A percentile compares a stretch with the other conserved stretches of the same genome.
Conservation (phyloP, 768 basidiomycete species). For the Calocybe cyanea region DNA sequence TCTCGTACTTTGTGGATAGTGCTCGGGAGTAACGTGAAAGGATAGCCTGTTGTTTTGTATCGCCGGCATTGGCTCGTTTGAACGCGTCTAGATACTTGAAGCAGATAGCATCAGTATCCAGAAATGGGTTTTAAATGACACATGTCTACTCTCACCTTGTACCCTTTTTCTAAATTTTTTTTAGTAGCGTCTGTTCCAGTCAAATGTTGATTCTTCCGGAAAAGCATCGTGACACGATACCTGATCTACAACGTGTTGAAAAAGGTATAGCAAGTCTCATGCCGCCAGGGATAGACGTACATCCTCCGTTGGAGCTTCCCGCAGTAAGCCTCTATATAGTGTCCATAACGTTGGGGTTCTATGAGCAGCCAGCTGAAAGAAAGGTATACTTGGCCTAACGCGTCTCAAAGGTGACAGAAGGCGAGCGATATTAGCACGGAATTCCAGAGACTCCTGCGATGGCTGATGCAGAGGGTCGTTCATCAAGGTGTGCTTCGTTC, state of each 20-base stretch:
- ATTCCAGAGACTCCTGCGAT: slow-evolving; percentile 35
- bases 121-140: slow-evolving; percentile 51
- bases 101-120: neutral
- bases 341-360: slow-evolving; percentile 74
- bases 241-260: slow-evolving; percentile 41
- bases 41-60: slow-evolving; percentile 39
- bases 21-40: slow-evolving; percentile 57
- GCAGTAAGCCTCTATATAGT: slow-evolving; percentile 68
- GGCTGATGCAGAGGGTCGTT: slow-evolving; percentile 4
- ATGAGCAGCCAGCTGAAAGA: slow-evolving; percentile 69
- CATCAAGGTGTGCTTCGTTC: too few species aligned
- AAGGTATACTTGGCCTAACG: slow-evolving; percentile 57
- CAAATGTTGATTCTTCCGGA: slow-evolving; percentile 45
- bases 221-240: slow-evolving; percentile 51
- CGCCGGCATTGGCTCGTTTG: slow-evolving; percentile 47
- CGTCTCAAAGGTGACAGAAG: slow-evolving; percentile 57
- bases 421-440: slow-evolving; percentile 48
- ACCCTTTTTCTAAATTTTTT: slow-evolving; percentile 42
- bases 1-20: slow-evolving; percentile 47
- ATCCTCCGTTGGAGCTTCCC: slow-evolving; percentile 48
- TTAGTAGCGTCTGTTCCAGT: slow-evolving; percentile 53
- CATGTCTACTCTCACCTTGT: slow-evolving; percentile 55
- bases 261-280: neutral
- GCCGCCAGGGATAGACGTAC: slow-evolving; percentile 34
- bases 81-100: slow-evolving; percentile 61